These are phyloP conservation scores for Mycogone perniciosa DNA, from an alignment of 2,329 filamentous ascomycete species.

Conservation along the genomic window DNA sequence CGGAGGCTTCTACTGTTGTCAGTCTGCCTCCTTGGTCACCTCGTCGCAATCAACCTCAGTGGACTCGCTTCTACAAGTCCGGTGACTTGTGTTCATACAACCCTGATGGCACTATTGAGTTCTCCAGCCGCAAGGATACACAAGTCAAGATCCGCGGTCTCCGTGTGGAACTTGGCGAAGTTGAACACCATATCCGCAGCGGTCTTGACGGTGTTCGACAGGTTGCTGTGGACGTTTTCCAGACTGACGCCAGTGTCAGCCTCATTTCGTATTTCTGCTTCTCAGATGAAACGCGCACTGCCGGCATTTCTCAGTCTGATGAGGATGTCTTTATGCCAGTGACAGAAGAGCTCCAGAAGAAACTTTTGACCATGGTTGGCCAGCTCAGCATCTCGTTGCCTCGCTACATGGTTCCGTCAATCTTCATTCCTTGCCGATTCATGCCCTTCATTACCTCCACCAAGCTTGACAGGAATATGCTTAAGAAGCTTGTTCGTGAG, in stretches of 20 bases:
- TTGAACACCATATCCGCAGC: constrained; percentile 13
- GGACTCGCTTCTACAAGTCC: constrained; percentile 33
- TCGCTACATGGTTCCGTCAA: constrained; percentile 16
- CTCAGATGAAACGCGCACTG: neutral
- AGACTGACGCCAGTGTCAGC: neutral
- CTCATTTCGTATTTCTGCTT: constrained; percentile 4
- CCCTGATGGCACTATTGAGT: constrained; percentile 32
- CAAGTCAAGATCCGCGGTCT: constrained; percentile 53
- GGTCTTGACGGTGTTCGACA: constrained; percentile 1
- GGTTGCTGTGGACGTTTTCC: constrained; percentile 9
- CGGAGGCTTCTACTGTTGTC: constrained; percentile 36
- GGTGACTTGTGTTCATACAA: constrained; percentile 40
- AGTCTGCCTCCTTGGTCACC: constrained; percentile 3
- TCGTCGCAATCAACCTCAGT: constrained; percentile 5
- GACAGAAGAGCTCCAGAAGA: constrained; percentile 6
- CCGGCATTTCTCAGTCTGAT: neutral
- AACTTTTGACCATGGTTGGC: constrained; percentile 6
- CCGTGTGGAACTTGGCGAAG: constrained; percentile 38
- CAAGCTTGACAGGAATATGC: constrained; percentile 13
- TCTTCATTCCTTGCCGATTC: constrained; percentile 13
- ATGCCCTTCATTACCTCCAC: constrained; percentile 15
- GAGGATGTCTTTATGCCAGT: constrained; percentile 12
- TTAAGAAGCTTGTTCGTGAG: constrained; percentile 1
- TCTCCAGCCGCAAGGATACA: constrained; percentile 46
- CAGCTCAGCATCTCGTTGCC: constrained; percentile 8